Evolutionary conservation across 2,329 filamentous ascomycete species (phyloP), one percentile per base, ranked within the genome.

Genomic region (Pseudogymnoascus sp.): DNA sequence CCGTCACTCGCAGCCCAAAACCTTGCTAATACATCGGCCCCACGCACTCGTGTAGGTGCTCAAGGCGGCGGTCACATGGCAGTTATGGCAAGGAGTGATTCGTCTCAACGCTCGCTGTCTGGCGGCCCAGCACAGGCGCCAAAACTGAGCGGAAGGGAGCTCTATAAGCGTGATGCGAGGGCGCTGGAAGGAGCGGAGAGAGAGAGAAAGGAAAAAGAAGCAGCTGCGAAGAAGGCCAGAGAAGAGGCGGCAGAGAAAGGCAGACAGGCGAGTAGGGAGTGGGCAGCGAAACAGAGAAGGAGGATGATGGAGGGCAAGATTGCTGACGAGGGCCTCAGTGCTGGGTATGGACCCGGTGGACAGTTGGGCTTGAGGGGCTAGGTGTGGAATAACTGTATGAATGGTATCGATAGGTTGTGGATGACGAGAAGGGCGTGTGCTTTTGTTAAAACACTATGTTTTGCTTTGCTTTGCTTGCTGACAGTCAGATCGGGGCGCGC

Each of bases 201-300:
- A 8, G 84, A 85, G 71, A 81, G 77, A 67, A 77, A 77, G 7
- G 81, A 83, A 65, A 79, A 84, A 35, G 84, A 87, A 68, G 72
- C 75, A 59, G 76, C 78, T 38, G 80, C 84, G 12, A 84, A 81
- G 69, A 69, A 77, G 62, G 84, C 84, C 6, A 78, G 85, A 50
- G 81, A 85, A 68, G 78, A 85, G 68, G 85, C 85, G 24, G 84
- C 85, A 8, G 84, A 88, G 72, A 78, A 82, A 69, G 84, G 83
- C 62, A 79, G 85, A 62, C 77, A 79, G 70, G 78, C 82, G 64
- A 84, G 84, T 67, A 79, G 84, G 35, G 82, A 86, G 68, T 87
- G 85, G 84, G 84, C 84, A 10, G 83, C 86, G 70, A 85, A 81
- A 73, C 81, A 83, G 70, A 67, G 67, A 63, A 72, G 65, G 62